These are phyloP conservation scores for Aspergillus alliaceus DNA, from an alignment of 2,329 filamentous ascomycete species.

Conservation along the genomic window DNA sequence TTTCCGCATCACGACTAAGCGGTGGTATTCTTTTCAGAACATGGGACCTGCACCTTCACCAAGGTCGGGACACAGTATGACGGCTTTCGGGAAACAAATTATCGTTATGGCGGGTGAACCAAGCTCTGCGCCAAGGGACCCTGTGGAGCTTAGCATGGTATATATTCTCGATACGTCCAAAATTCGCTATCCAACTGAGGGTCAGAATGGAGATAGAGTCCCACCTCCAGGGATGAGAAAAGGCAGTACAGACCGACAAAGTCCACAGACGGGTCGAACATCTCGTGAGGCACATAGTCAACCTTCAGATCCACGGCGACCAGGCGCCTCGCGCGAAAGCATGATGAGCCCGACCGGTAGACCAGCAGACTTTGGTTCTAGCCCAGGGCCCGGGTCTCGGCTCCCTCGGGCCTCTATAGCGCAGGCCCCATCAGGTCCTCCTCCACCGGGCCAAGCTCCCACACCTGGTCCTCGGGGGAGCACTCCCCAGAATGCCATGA, in stretches of 20 bases:
- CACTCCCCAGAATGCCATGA: constrained; percentile 29
- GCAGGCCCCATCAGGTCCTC: constrained; percentile 62
- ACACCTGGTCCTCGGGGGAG: constrained; percentile 57
- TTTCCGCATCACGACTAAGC: constrained; percentile 74
- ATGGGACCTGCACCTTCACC: constrained; percentile 96
- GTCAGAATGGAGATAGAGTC: constrained; percentile 43
- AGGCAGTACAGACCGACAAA: constrained; percentile 46
- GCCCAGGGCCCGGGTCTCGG: constrained; percentile 51
- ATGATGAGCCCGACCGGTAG: constrained; percentile 30
- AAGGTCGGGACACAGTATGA: constrained; percentile 96
- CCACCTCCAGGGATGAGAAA: constrained; percentile 41
- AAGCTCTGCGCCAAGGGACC: constrained; percentile 77
- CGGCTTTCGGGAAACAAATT: constrained; percentile 85
- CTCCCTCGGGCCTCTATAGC: constrained; percentile 60
- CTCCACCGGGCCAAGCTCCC: constrained; percentile 64
- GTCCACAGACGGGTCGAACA: constrained; percentile 39
- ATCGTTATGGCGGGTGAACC: constrained; percentile 93
- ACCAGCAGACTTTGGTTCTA: constrained; percentile 31
- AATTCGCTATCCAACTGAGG: constrained; percentile 90
- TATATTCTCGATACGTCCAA: constrained; percentile 95
- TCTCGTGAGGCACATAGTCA: constrained; percentile 45
- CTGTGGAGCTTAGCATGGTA: constrained; percentile 80
- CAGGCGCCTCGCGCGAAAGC: constrained; percentile 46
- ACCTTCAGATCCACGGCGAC: constrained; percentile 40
- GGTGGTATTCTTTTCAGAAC: constrained; percentile 99